These are phyloP conservation scores for Lepidium didymum DNA, from an alignment of 345 rosid species.

Conservation along the genomic window DNA sequence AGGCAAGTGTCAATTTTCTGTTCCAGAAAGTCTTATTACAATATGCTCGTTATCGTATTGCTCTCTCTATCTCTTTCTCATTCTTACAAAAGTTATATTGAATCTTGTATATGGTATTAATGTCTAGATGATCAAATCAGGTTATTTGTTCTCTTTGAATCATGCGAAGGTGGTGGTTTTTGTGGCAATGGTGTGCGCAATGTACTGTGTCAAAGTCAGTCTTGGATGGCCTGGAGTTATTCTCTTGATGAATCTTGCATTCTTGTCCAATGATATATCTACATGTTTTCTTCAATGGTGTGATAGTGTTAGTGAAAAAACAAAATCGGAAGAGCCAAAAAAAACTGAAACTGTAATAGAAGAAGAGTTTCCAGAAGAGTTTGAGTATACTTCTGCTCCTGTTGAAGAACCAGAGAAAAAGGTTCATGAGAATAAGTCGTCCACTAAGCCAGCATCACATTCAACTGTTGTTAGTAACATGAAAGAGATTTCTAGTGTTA, in stretches of 20 bases:
- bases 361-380: conserved; percentile 56
- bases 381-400: conserved; percentile 45
- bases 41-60: background rate
- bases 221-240: conserved; percentile 94
- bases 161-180: conserved; percentile 86
- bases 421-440: conserved; percentile 55
- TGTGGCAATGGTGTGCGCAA: conserved; percentile 56
- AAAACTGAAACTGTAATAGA: conserved; percentile 47
- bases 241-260: conserved; percentile 79
- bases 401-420: conserved; percentile 46
- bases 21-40: background rate
- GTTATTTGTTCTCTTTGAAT: conserved; percentile 84
- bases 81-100: background rate
- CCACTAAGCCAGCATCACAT: conserved; percentile 46
- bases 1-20: conserved; percentile 46
- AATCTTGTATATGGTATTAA: background rate
- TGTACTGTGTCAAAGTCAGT: conserved; percentile 79
- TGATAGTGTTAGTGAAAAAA: conserved; percentile 60
- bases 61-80: background rate
- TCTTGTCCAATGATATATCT: conserved; percentile 69
- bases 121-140: conserved; percentile 33
- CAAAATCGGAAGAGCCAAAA: conserved; percentile 52
- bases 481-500: conserved; percentile 40
- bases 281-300: conserved; percentile 66
- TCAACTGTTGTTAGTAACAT: conserved; percentile 43